Evolutionary conservation across 139 green algal species (phyloP).

Genomic region (Ettlia oleoabundans): DNA sequence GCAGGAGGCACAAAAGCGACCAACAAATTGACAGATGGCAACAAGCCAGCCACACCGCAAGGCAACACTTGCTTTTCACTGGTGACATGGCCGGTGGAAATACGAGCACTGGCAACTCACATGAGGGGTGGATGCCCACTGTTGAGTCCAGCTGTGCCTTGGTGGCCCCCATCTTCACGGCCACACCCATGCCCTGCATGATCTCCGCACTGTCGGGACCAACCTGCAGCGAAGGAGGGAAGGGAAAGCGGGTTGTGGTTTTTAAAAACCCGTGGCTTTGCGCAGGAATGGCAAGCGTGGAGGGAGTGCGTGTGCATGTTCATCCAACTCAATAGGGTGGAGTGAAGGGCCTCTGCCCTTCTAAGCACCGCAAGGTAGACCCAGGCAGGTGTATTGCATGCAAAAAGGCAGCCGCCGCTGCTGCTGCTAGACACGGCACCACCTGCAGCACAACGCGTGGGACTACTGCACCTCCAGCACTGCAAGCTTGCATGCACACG

Average conservation of each 20-base stretch:
- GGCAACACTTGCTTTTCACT: too few species aligned
- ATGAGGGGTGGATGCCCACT: constrained; percentile 94
- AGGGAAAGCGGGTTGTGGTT: not conserved
- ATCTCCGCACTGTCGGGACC: constrained; percentile 93
- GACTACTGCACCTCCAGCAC: too few species aligned
- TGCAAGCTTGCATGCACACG: too few species aligned
- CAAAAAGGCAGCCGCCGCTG: too few species aligned
- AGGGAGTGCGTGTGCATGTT: not conserved
- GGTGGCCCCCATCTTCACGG: constrained; percentile 93
- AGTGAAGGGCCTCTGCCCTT: too few species aligned
- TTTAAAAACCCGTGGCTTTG: not conserved
- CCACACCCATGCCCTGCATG: constrained; percentile 96
- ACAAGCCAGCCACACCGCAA: not conserved
- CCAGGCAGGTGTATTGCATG: too few species aligned
- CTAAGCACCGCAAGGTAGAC: too few species aligned
- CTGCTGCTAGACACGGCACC: too few species aligned
- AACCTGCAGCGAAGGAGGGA: constrained; percentile 39
- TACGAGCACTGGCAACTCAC: too few species aligned
- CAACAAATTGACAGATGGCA: not conserved
- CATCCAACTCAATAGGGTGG: too few species aligned
- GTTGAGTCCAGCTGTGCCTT: constrained; percentile 93
- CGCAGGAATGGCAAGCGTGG: not conserved
- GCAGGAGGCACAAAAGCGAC: not conserved
- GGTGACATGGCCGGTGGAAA: too few species aligned
- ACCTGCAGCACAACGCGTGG: too few species aligned